phyloP scores from a whole-genome alignment of 352 stramenopile species.

The Blastocystis sp. region DNA sequence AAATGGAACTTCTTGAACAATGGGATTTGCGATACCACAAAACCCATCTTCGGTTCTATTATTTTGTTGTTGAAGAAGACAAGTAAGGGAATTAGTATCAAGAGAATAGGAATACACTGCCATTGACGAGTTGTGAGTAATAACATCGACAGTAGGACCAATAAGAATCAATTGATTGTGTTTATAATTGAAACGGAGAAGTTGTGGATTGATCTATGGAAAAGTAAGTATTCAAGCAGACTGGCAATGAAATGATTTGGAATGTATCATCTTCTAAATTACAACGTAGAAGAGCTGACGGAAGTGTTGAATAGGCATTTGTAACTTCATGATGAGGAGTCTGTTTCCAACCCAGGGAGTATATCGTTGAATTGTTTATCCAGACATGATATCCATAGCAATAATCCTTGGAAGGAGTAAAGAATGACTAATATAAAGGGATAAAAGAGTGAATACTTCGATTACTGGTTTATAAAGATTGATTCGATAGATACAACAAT shows the following conservation, averaged over 20 bases:
- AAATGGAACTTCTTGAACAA: neutral
- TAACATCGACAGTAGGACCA: neutral
- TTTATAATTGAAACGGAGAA: neutral
- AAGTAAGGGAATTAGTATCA: neutral
- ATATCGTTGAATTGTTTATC: neutral
- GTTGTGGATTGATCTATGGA: slow-evolving; percentile 22
- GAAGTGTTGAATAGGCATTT: slow-evolving; percentile 3
- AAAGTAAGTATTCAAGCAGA: neutral
- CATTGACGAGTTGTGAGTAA: slow-evolving; percentile 42
- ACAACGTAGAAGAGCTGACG: neutral
- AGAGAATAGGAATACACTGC: neutral
- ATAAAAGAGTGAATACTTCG: neutral
- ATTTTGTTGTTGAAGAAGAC: neutral
- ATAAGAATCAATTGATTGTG: neutral
- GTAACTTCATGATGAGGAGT: neutral
- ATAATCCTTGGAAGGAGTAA: neutral
- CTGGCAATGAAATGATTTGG: neutral
- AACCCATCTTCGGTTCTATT: neutral
- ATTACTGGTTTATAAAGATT: neutral
- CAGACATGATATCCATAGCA: neutral
- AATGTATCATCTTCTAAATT: neutral
- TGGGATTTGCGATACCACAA: neutral
- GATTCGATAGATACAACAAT: neutral
- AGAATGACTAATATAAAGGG: neutral
- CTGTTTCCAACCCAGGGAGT: slow-evolving; percentile 6